phyloP scores from a whole-genome alignment of 2,329 filamentous ascomycete genomes.

The Gnomoniopsis smithogilvyi region DNA sequence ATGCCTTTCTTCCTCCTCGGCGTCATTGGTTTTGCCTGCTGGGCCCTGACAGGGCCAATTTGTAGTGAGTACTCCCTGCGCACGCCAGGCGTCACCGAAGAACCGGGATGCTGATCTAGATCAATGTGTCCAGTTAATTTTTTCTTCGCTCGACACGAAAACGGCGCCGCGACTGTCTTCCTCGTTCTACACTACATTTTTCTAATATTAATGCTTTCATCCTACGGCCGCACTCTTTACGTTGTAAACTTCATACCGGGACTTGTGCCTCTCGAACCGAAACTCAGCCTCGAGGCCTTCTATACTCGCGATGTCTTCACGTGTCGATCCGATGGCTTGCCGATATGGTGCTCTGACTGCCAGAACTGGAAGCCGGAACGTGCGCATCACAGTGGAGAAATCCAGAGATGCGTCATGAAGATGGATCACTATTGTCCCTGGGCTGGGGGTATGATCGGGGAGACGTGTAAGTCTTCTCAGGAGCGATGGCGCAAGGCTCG shows the following conservation, averaged over 20 bases:
- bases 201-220: conserved; percentile 60
- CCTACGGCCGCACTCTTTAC: conserved; percentile 70
- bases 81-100: neutral
- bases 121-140: conserved; percentile 61
- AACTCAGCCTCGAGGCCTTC: conserved; percentile 67
- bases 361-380: conserved; percentile 86
- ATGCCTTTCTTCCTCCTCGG: conserved; percentile 69
- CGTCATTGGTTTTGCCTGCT: conserved; percentile 67
- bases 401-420: conserved; percentile 77
- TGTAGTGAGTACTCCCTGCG: conserved; percentile 54
- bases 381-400: conserved; percentile 80
- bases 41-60: conserved; percentile 64
- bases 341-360: conserved; percentile 82
- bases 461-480: conserved; percentile 57
- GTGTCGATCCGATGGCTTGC: conserved; percentile 79
- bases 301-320: conserved; percentile 81
- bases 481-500: neutral
- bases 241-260: conserved; percentile 70
- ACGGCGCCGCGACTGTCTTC: conserved; percentile 63
- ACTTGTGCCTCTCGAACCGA: conserved; percentile 63
- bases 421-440: conserved; percentile 98
- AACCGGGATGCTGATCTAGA: neutral
- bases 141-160: conserved; percentile 52
- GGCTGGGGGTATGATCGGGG: conserved; percentile 90
- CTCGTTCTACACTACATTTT: conserved; percentile 72